Conservation (phyloP, 2,329 filamentous ascomycete species). For the Hypomyces perniciosus region DNA sequence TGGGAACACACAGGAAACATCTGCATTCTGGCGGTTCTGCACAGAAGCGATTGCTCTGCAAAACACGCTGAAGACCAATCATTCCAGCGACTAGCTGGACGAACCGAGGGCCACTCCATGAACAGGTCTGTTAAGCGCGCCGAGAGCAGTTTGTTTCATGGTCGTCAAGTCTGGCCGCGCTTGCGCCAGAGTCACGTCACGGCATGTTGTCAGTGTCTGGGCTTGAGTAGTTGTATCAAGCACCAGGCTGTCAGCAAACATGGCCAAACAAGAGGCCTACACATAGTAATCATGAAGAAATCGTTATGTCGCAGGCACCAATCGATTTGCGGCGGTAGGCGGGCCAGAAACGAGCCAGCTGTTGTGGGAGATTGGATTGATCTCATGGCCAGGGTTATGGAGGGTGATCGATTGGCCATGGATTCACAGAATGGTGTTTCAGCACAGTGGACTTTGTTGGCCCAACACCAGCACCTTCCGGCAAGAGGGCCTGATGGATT, state of each 20-base stretch:
- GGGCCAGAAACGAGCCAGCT: constrained; percentile 1
- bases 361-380: background rate
- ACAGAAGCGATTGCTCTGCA: background rate
- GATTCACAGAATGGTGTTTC: constrained; percentile 9
- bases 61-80: constrained; percentile 5
- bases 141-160: constrained; percentile 11
- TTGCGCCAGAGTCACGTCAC: constrained; percentile 1
- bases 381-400: constrained; percentile 8
- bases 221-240: too few relatives aligned
- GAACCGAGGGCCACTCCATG: background rate
- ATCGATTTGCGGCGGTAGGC: constrained; percentile 7
- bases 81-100: background rate
- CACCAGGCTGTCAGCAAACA: background rate
- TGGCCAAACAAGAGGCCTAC: background rate
- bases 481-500: too few relatives aligned
- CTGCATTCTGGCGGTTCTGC: background rate
- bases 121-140: constrained; percentile 5
- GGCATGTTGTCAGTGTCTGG: too few relatives aligned
- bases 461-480: too few relatives aligned
- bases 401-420: constrained; percentile 9
- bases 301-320: background rate
- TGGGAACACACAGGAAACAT: constrained; percentile 2
- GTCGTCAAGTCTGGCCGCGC: constrained; percentile 4
- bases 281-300: background rate
- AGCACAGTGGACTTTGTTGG: background rate